Percentiles rank a stretch among this genome's conserved stretches.
These are phyloP conservation scores for Paecilomyces dactylethromorphus DNA, from an alignment of 2,329 filamentous ascomycete genomes.

Conservation along the genomic window DNA sequence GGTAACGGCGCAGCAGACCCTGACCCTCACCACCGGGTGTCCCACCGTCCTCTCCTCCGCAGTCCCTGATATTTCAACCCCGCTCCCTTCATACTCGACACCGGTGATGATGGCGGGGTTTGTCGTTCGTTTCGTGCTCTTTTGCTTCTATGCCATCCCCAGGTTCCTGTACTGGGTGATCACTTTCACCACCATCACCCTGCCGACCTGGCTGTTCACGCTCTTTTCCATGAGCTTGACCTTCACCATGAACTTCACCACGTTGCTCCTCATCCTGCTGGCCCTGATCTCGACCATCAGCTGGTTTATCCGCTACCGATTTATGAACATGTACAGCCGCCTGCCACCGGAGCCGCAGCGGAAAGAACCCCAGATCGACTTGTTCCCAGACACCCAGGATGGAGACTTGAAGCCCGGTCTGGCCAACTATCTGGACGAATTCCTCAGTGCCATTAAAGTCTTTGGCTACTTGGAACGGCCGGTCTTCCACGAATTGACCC, in stretches of 20 bases:
- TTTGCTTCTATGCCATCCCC: constrained; percentile 49
- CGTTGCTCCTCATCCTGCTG: constrained; percentile 74
- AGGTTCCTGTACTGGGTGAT: constrained; percentile 68
- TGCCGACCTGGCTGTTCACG: constrained; percentile 83
- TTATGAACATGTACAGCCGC: constrained; percentile 93
- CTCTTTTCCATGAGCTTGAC: constrained; percentile 89
- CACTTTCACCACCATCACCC: constrained; percentile 77
- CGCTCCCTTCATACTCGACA: constrained; percentile 21
- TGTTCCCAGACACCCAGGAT: constrained; percentile 90
- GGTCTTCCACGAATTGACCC: constrained; percentile 93
- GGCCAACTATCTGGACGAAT: constrained; percentile 96
- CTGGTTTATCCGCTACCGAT: constrained; percentile 92
- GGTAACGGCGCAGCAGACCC: neutral
- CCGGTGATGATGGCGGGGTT: constrained; percentile 37
- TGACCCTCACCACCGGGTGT: neutral
- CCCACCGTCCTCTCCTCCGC: neutral
- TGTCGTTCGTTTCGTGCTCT: constrained; percentile 43
- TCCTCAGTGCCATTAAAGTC: constrained; percentile 96
- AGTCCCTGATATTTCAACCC: constrained; percentile 4
- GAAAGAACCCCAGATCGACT: constrained; percentile 89
- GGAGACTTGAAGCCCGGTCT: constrained; percentile 83
- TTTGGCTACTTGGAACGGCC: constrained; percentile 95
- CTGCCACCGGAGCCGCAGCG: constrained; percentile 90
- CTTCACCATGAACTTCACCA: constrained; percentile 98
- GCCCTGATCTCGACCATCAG: constrained; percentile 76